phyloP scores from a whole-genome alignment of 345 rosid genomes.

The Linum lewisii region DNA sequence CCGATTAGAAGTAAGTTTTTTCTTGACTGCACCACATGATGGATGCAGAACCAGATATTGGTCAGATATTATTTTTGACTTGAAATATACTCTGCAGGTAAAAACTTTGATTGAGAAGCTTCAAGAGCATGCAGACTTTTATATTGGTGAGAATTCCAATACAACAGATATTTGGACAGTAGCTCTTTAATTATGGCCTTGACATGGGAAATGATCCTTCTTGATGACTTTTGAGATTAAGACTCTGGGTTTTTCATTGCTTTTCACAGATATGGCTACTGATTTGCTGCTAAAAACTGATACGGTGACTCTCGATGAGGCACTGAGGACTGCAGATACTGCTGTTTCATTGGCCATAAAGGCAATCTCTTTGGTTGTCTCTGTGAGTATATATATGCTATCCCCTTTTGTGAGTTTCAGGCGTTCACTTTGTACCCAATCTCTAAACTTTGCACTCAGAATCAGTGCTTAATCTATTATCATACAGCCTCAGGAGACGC shows the following conservation, averaged over 20 bases:
- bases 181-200: not conserved
- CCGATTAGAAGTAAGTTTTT: too few species aligned
- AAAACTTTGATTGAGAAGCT: conserved; percentile 46
- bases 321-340: conserved; percentile 71
- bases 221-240: conserved; percentile 12
- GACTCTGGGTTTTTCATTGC: conserved; percentile 5
- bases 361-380: conserved; percentile 45
- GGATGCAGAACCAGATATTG: too few species aligned
- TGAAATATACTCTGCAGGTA: conserved; percentile 47
- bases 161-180: not conserved
- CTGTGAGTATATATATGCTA: conserved; percentile 39
- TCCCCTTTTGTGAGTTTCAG: conserved; percentile 12
- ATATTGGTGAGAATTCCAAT: conserved; percentile 45
- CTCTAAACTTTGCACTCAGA: not conserved
- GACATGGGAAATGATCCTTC: not conserved
- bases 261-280: conserved; percentile 63
- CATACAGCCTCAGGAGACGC: conserved; percentile 42
- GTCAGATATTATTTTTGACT: not conserved
- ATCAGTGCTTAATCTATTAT: conserved; percentile 3
- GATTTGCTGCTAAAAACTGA: conserved; percentile 74
- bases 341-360: conserved; percentile 75
- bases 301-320: conserved; percentile 80
- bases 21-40: too few species aligned
- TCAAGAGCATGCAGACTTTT: conserved; percentile 49
- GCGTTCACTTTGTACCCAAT: not conserved